Evolutionary conservation across 2,329 filamentous ascomycete species (phyloP).

Genomic region (Ceratocystis albifundus): DNA sequence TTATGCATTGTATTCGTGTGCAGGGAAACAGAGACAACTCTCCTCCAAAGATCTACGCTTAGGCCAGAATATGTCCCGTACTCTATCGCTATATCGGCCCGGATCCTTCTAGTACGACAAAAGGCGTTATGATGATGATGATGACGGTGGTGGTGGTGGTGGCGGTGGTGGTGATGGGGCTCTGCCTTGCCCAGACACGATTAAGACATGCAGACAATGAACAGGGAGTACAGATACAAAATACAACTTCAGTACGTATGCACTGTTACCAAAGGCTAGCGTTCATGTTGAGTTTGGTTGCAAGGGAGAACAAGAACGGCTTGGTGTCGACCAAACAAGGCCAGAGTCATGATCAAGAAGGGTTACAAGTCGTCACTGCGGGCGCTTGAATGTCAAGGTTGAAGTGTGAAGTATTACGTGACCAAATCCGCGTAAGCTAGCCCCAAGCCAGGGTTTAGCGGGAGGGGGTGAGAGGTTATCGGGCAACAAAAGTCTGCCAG

Average conservation of each 20-base stretch:
- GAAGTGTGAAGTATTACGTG: not conserved
- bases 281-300: not conserved
- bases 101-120: slow-evolving; percentile 12
- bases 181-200: not conserved
- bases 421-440: not conserved
- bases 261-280: not conserved
- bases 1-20: not conserved
- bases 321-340: not conserved
- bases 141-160: not conserved
- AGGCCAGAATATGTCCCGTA: not conserved
- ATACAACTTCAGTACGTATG: not conserved
- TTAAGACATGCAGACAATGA: not conserved
- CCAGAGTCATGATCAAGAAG: not conserved
- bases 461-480: no score
- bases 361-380: not conserved
- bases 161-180: not conserved
- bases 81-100: slow-evolving; percentile 8
- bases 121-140: not conserved
- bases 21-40: slow-evolving; percentile 4
- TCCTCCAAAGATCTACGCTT: slow-evolving; percentile 4
- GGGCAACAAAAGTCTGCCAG: not conserved
- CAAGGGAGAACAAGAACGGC: not conserved
- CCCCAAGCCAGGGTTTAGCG: not conserved
- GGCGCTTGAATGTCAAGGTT: not conserved
- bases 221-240: not conserved